Conservation (phyloP, 202 grass and related monocot genomes). For the Brachypodium distachyon region DNA sequence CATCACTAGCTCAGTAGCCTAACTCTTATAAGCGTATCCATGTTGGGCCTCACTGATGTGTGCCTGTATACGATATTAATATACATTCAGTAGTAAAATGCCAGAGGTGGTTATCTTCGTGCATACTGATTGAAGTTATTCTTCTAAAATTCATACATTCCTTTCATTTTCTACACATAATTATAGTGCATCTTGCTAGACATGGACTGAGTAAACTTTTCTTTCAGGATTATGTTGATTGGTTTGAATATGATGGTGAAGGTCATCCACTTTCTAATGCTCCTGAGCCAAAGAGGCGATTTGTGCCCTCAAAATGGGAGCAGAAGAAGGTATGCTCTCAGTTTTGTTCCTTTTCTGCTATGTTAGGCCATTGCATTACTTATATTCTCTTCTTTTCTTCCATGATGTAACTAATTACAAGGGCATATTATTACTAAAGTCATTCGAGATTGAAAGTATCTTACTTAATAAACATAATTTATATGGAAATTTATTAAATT, state of each 20-base stretch:
- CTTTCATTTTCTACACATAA: not conserved
- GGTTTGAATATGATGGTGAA: slow-evolving; percentile 93
- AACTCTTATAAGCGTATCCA: not conserved
- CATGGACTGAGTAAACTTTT: slow-evolving; percentile 13
- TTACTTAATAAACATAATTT: not conserved
- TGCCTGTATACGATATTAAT: not conserved
- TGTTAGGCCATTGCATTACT: not conserved
- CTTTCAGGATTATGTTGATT: slow-evolving; percentile 89
- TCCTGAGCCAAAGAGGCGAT: slow-evolving; percentile 96
- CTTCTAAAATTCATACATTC: not conserved
- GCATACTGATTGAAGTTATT: not conserved
- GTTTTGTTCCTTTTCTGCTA: not conserved
- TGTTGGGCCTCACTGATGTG: not conserved
- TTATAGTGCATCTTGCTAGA: not conserved
- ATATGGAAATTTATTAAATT: not conserved
- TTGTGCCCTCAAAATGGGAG: slow-evolving; percentile 97
- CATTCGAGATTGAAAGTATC: slow-evolving; percentile 1
- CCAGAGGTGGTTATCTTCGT: not conserved
- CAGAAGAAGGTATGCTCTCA: slow-evolving; percentile 65
- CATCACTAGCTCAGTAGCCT: too few species aligned
- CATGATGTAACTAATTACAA: not conserved
- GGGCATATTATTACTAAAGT: not conserved
- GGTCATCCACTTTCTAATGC: slow-evolving; percentile 95
- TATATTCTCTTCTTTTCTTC: not conserved
- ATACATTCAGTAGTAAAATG: not conserved